phyloP scores from a whole-genome alignment of 441 rosid genomes.

The Capsella rubella region DNA sequence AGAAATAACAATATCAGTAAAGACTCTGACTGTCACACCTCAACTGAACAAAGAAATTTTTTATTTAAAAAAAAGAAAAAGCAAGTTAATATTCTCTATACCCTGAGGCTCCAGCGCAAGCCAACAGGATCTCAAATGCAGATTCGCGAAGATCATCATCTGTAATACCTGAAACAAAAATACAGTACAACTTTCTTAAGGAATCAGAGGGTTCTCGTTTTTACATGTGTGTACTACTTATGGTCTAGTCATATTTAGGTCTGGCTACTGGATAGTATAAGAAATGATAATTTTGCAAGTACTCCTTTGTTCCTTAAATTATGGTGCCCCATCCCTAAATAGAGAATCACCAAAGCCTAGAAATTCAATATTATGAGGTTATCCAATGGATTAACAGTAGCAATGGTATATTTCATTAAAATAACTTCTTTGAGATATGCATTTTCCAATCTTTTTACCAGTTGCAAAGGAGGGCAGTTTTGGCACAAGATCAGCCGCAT shows the following conservation, averaged over 20 bases:
- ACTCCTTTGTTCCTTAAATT: conserved; percentile 16
- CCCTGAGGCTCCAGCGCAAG: conserved; percentile 99
- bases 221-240: conserved; percentile 15
- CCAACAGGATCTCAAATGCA: conserved; percentile 92
- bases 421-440: background rate
- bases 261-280: conserved; percentile 13
- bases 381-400: conserved; percentile 9
- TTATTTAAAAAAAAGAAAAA: conserved; percentile 2
- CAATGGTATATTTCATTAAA: background rate
- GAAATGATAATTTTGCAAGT: background rate
- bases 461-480: conserved; percentile 85
- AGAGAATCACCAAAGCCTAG: conserved; percentile 12
- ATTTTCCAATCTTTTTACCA: conserved; percentile 55
- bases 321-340: conserved; percentile 7
- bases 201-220: conserved; percentile 3
- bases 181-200: conserved; percentile 19
- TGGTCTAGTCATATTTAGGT: conserved; percentile 20
- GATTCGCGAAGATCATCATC: conserved; percentile 98
- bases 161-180: conserved; percentile 66
- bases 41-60: background rate
- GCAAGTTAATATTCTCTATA: conserved; percentile 45
- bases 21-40: background rate
- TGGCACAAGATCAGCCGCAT: conserved; percentile 75
- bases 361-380: conserved; percentile 2
- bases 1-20: conserved; percentile 14